A percentile compares a stretch with the other conserved stretches of the same genome.
Evolutionary conservation across 345 rosid genomes (phyloP).

Genomic region (Abelmoschus esculentus): DNA sequence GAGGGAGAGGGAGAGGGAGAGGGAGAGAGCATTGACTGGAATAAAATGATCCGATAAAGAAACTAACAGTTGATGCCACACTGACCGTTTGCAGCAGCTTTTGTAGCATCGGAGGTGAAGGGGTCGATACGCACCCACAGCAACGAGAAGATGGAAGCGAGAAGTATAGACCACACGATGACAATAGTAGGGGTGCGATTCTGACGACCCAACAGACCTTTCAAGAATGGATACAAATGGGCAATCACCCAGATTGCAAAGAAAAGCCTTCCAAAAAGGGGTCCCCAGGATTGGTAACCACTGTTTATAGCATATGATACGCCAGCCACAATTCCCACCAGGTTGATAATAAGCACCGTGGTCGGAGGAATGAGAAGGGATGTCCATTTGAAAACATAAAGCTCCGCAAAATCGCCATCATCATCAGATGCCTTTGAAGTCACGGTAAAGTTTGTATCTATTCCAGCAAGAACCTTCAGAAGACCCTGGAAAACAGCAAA

Average conservation of each 20-base stretch:
- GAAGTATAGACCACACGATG: constrained; percentile 96
- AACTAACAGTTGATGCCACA: constrained; percentile 62
- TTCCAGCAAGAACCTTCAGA: constrained; percentile 91
- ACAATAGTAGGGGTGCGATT: constrained; percentile 96
- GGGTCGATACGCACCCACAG: constrained; percentile 98
- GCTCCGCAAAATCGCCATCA: constrained; percentile 94
- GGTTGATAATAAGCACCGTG: constrained; percentile 77
- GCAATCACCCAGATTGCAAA: constrained; percentile 96
- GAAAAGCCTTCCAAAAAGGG: constrained; percentile 92
- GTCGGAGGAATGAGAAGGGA: constrained; percentile 97
- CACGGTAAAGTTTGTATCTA: constrained; percentile 95
- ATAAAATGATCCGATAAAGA: not conserved
- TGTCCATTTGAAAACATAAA: constrained; percentile 98
- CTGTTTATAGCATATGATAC: constrained; percentile 92
- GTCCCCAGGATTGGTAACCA: constrained; percentile 99
- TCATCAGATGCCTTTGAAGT: constrained; percentile 94
- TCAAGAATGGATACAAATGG: constrained; percentile 96
- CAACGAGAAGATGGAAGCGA: constrained; percentile 95
- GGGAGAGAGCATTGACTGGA: constrained; percentile 5
- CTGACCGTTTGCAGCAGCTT: constrained; percentile 47
- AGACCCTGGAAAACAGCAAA: constrained; percentile 99
- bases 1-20: too few relatives aligned
- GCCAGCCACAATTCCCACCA: constrained; percentile 94
- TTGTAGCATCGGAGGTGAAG: constrained; percentile 43
- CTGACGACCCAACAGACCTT: constrained; percentile 93